A percentile compares a stretch with the other conserved stretches of the same genome.
Evolutionary conservation across 306 rosid species (phyloP).

Genomic region (Chamaecrista fasciculata): DNA sequence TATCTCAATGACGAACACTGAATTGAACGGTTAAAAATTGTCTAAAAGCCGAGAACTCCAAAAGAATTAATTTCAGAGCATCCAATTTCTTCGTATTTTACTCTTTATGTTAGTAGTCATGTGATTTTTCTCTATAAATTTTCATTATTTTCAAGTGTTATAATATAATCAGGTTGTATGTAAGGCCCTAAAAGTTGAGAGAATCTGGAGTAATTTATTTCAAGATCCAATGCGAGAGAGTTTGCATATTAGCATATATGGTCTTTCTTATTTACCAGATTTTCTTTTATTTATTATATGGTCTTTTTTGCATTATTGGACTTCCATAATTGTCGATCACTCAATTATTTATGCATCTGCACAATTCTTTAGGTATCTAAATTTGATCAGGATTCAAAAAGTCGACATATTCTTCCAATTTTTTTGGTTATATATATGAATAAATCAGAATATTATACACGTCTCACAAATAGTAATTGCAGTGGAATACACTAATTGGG

Average conservation of each 20-base stretch:
- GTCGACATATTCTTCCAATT: neutral
- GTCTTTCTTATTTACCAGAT: neutral
- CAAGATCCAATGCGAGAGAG: neutral
- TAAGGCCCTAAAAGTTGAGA: neutral
- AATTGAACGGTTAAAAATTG: no score
- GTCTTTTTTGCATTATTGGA: neutral
- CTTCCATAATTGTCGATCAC: neutral
- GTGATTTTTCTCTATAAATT: no score
- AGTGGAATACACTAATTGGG: neutral
- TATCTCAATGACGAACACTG: no score
- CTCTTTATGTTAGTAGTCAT: no score
- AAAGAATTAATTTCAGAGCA: no score
- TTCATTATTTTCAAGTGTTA: no score
- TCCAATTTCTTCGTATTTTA: no score
- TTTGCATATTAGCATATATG: no score
- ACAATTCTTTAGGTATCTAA: neutral
- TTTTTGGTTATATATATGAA: neutral
- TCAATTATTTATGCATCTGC: neutral
- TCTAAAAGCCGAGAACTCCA: no score
- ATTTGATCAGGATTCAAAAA: neutral
- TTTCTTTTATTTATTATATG: neutral
- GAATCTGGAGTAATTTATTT: constrained; percentile 11
- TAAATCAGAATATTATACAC: neutral
- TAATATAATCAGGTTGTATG: neutral
- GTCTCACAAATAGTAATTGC: neutral